Evolutionary conservation across 202 grass and related monocot genomes (phyloP).

Genomic region (Carex sylvatica): DNA sequence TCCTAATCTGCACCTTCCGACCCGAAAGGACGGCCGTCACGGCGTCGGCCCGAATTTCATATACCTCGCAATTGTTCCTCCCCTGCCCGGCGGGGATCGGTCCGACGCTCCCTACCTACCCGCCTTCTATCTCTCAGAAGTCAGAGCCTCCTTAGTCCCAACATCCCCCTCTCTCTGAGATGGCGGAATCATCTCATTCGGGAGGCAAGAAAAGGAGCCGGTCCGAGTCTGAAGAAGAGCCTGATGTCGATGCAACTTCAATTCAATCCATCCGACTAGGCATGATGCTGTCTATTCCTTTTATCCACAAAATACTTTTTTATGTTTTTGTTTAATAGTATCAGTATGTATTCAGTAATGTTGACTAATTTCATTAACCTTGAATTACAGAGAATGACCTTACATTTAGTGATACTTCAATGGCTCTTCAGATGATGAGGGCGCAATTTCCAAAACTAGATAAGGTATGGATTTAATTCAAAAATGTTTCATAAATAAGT

Average conservation of each 20-base stretch:
- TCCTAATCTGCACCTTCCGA: neutral
- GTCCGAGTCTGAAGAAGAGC: neutral
- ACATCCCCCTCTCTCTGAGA: neutral
- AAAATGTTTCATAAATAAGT: neutral
- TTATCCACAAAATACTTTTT: neutral
- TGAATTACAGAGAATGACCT: conserved; percentile 63
- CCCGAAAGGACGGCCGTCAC: neutral
- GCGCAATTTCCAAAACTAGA: conserved; percentile 74
- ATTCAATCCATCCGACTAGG: conserved; percentile 8
- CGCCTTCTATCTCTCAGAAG: neutral
- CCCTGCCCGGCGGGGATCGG: neutral
- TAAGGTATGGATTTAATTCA: conserved; percentile 43
- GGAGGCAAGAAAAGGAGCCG: neutral
- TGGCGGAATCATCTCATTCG: conserved; percentile 11
- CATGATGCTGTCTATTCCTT: neutral
- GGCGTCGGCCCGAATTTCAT: neutral
- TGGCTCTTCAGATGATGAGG: conserved; percentile 88
- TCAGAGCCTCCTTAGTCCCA: neutral
- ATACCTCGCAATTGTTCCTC: neutral
- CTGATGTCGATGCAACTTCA: conserved; percentile 8
- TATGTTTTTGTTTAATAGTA: neutral
- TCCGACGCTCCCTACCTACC: neutral
- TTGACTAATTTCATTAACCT: conserved; percentile 5
- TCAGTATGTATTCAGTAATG: too few species aligned
- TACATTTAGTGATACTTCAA: conserved; percentile 66